phyloP scores from a whole-genome alignment of 495 filamentous ascomycete species.

The Trichoderma gamsii region DNA sequence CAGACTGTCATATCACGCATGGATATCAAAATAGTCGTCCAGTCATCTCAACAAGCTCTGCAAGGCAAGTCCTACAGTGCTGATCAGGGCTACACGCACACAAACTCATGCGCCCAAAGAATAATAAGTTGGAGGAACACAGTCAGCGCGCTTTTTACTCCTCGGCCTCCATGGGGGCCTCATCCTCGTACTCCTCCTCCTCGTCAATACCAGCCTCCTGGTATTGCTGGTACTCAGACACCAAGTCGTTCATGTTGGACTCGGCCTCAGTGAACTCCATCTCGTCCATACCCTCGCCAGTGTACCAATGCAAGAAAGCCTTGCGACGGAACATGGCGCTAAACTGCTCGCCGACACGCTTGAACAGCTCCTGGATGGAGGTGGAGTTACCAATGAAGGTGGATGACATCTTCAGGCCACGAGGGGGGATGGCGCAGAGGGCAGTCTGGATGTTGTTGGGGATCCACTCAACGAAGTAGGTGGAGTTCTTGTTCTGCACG shows the following conservation, averaged over 20 bases:
- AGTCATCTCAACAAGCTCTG: constrained; percentile 1
- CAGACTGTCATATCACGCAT: constrained; percentile 2
- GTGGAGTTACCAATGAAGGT: constrained; percentile 99
- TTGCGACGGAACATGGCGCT: constrained; percentile 99
- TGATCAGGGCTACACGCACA: neutral
- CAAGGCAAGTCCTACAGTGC: constrained; percentile 1
- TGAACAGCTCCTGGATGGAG: constrained; percentile 99
- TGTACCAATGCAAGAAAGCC: constrained; percentile 99
- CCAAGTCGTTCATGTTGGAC: constrained; percentile 99
- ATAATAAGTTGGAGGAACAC: neutral
- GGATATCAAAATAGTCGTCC: constrained; percentile 14
- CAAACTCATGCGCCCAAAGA: neutral
- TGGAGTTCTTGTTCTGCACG: constrained; percentile 99
- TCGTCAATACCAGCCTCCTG: constrained; percentile 89
- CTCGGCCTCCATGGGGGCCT: constrained; percentile 52
- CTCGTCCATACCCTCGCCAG: constrained; percentile 99
- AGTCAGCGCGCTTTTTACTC: constrained; percentile 30
- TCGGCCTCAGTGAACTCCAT: constrained; percentile 99
- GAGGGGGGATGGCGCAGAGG: constrained; percentile 97
- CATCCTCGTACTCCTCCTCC: constrained; percentile 61
- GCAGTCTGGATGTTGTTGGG: constrained; percentile 99
- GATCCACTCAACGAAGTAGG: constrained; percentile 99
- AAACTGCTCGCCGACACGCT: constrained; percentile 99
- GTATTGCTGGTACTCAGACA: constrained; percentile 99
- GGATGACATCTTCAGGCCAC: constrained; percentile 97